phyloP scores from a whole-genome alignment of 768 basidiomycete species.

The Suillus weaverae region DNA sequence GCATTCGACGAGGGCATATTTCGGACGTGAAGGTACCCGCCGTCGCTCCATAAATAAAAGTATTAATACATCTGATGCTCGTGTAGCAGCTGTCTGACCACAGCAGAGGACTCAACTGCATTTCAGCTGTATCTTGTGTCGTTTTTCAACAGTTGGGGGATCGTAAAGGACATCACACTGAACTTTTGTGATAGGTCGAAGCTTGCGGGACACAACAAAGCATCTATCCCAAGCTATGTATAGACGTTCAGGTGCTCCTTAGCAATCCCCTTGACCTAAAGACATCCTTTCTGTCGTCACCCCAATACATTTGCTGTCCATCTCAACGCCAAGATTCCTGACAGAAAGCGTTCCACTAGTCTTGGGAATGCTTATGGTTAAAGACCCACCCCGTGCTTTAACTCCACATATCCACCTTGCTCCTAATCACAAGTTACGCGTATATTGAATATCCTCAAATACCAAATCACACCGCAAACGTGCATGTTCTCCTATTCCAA shows the following conservation, averaged over 20 bases:
- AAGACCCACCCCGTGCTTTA: not conserved
- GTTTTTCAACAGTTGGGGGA: not conserved
- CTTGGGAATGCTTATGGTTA: not conserved
- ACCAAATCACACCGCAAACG: not conserved
- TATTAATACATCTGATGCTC: not conserved
- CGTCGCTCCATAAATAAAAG: not conserved
- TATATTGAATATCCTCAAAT: not conserved
- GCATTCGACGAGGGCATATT: not conserved
- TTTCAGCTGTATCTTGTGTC: not conserved
- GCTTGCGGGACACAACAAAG: not conserved
- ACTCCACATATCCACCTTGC: not conserved
- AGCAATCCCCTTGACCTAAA: not conserved
- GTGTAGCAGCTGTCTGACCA: not conserved
- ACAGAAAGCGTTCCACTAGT: not conserved
- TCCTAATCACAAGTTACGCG: not conserved
- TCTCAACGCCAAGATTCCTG: not conserved
- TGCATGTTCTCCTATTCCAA: slow-evolving; percentile 1
- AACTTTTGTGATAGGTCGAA: not conserved
- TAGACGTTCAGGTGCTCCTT: not conserved
- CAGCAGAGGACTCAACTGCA: not conserved
- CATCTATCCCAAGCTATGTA: not conserved
- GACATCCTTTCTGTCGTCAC: not conserved
- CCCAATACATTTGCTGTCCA: not conserved
- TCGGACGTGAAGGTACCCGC: not conserved
- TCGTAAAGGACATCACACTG: not conserved